Evolutionary conservation across 2,329 filamentous ascomycete species (phyloP), one percentile per base, ranked within the genome.

Genomic region (Colletotrichum ledebouriae): DNA sequence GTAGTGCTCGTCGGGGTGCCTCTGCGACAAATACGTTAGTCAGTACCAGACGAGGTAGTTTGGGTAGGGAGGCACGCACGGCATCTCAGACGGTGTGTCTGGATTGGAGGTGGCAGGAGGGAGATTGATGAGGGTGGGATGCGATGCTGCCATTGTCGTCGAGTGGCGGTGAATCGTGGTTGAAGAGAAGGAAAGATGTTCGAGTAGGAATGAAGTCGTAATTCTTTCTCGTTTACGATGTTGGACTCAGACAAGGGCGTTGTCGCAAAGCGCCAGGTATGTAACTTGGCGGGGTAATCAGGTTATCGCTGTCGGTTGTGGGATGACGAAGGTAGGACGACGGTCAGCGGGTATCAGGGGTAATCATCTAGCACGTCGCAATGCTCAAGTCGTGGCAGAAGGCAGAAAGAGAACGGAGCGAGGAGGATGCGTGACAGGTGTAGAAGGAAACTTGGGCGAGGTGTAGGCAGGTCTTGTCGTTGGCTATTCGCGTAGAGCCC

Each of bases 1-100:
- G 93, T 97, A 46, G 92, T 92, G 73, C 94, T 97, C 72, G 96
- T 98, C 3, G 95, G 95, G 3, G 95, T 98, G 75, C 95, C 94
- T 72, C 94, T 97, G 71, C 62, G 72, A 58, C 37, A 62, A 63
- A 49, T 49, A 73, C 69, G 71, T 60, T 53, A 71, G 67, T 22
- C 29, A n/a, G 29, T 33, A 13, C 29, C n/a, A 22, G 33, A 39
- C 55, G 64, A 60, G 37, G 4, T 59, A 33, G 66, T 13, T 56
- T 15, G 50, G 44, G 52, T 9, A 25, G 49, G 55, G 47, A 49
- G 15, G 39, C 50, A 85, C 92, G 83, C 86, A 97, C 93, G 94
- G 94, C 81, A 93, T 91, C 75, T 98, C 94, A 61, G 92, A 94
- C 37, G 94, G 94, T 22, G 94, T 97, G 72, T 93, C 92, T 62